These are phyloP conservation scores for Lavandula angustifolia DNA, from an alignment of 257 asterid genomes.

Conservation along the genomic window DNA sequence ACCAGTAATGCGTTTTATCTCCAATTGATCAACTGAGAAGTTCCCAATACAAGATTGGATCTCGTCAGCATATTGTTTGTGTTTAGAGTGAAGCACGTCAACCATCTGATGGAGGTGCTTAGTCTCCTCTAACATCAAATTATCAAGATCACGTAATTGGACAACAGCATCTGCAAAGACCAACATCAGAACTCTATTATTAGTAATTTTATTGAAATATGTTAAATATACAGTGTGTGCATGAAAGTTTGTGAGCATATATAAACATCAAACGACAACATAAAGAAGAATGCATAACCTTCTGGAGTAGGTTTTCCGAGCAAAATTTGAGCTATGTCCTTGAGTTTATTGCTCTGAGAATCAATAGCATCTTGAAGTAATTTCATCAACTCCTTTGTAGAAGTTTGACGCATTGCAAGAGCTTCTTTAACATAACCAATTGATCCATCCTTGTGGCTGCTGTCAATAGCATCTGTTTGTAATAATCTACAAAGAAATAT, in stretches of 20 bases:
- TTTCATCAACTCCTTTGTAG: constrained; percentile 74
- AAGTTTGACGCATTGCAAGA: constrained; percentile 65
- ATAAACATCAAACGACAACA: constrained; percentile 26
- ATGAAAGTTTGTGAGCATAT: constrained; percentile 3
- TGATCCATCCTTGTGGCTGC: constrained; percentile 47
- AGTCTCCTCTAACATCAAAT: constrained; percentile 71
- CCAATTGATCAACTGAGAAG: constrained; percentile 66
- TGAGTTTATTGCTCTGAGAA: constrained; percentile 65
- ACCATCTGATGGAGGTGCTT: constrained; percentile 53
- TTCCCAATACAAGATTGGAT: constrained; percentile 61
- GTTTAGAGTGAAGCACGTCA: constrained; percentile 64
- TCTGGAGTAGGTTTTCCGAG: constrained; percentile 65
- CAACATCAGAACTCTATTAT: constrained; percentile 22
- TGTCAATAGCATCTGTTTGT: constrained; percentile 41
- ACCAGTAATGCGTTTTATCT: constrained; percentile 81
- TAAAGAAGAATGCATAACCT: constrained; percentile 53
- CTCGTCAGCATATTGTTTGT: constrained; percentile 70
- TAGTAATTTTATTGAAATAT: constrained; percentile 24
- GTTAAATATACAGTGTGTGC: neutral
- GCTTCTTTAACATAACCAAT: constrained; percentile 53
- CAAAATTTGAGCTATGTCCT: constrained; percentile 54
- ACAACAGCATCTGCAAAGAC: constrained; percentile 56
- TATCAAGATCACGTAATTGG: constrained; percentile 63
- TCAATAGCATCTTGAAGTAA: constrained; percentile 63
- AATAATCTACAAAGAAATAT: constrained; percentile 81